Evolutionary conservation across 2,329 filamentous ascomycete species (phyloP).

Genomic region (Aspergillus oerlinghausenensis): DNA sequence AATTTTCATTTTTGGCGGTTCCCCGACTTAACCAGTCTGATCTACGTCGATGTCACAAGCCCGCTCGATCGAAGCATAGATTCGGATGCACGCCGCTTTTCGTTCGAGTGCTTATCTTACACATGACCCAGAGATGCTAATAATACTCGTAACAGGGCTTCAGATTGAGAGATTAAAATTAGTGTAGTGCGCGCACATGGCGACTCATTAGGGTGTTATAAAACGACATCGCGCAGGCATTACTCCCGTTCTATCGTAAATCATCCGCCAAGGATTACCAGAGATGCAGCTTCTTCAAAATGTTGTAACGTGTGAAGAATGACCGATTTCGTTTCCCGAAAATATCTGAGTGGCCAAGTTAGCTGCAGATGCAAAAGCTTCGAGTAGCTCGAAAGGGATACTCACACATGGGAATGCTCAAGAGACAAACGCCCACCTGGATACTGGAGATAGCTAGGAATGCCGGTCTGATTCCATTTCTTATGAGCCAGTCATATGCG

Average conservation of each 20-base stretch:
- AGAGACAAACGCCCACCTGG: conserved; percentile 69
- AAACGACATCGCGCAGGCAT: neutral
- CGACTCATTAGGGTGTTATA: neutral
- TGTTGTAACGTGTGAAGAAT: conserved; percentile 71
- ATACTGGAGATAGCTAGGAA: conserved; percentile 72
- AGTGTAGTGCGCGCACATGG: neutral
- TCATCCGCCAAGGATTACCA: conserved; percentile 14
- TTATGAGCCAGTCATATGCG: conserved; percentile 76
- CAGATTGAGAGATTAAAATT: neutral
- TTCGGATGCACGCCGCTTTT: neutral
- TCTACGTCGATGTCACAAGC: neutral
- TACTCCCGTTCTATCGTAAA: neutral
- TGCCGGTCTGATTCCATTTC: conserved; percentile 50
- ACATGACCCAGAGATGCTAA: neutral
- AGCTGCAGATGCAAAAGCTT: neutral
- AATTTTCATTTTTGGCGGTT: neutral
- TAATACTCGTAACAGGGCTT: neutral
- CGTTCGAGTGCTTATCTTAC: too few species aligned
- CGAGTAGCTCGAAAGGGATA: conserved; percentile 19
- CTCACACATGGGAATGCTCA: conserved; percentile 77
- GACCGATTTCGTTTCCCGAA: conserved; percentile 73
- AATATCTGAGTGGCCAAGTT: conserved; percentile 52
- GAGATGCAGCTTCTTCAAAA: conserved; percentile 49
- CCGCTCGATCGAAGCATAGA: neutral
- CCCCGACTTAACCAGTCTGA: neutral